Base-by-base conservation (phyloP, 495 filamentous ascomycete genomes). In the Chaetomium cochliodes region DNA sequence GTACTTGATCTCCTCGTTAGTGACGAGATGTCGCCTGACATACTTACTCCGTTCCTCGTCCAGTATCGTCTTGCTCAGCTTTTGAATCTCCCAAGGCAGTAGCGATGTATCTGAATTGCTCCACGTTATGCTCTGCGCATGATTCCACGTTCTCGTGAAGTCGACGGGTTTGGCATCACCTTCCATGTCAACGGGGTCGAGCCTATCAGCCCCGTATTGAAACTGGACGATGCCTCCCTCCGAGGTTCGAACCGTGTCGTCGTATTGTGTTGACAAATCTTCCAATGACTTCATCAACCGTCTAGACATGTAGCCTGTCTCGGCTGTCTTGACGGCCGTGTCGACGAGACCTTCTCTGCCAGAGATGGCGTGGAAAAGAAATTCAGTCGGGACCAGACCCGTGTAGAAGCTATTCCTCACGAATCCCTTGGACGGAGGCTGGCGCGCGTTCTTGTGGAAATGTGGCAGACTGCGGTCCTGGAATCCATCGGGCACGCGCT, bases 301-400 rank as follows among this genome's bases (percentile, higher is more conserved):
- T 78, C 94, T 87, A 64, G 93, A 97, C 96, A 98, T 98, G 79
- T 98, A 98, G 60, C 94, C 94, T 6, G 94, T 98, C 76, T 98
- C 94, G 30, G 94, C 94, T 18, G 94, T 98, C 80, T 98, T 98
- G 78, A 98, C 94, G 39, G 94, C 94, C n/a, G 94, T 98, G 86
- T 98, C 94, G 69, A 98, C 93, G 66, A 98, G 80, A 85, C 94
- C 94, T 86, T 97, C 94, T 87, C 94, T 90, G 73, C 94, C 94
- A 49, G 91, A 94, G 79, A 98, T 97, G 65, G 94, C 94, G 82
- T 98, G 94, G 80, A 98, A 98, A 65, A 97, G 85, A 78, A 98
- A 97, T 72, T 98, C 94, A 0, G 87, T 90, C 3, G 96, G 92
- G 12, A 84, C 80, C 4, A 98, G 79, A n/a, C 96, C 94, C 0